These are phyloP conservation scores for Arctium minus DNA, from an alignment of 129 eudicot species.

Conservation along the genomic window DNA sequence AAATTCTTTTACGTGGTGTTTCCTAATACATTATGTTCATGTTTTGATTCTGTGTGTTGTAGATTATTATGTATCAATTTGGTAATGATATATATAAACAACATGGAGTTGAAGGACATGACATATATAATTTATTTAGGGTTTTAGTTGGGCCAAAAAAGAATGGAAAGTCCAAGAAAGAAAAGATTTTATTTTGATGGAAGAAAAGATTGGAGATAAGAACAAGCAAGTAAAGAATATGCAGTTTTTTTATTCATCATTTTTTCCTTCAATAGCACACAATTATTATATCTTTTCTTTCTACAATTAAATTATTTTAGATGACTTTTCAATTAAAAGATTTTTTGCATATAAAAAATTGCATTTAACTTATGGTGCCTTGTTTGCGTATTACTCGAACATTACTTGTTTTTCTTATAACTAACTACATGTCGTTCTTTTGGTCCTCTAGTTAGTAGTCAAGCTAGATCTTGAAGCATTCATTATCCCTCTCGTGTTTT, in stretches of 20 bases:
- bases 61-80: background rate
- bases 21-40: background rate
- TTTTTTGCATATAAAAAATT: no score
- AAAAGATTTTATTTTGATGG: background rate
- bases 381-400: background rate
- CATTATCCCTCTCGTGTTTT: background rate
- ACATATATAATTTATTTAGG: background rate
- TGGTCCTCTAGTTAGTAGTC: no score
- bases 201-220: background rate
- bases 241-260: background rate
- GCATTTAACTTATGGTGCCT: background rate
- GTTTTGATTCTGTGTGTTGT: background rate
- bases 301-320: no score
- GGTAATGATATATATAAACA: background rate
- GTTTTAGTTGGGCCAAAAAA: background rate
- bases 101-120: no score
- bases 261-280: no score
- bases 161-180: background rate
- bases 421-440: background rate
- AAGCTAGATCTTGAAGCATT: background rate
- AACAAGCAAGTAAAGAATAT: background rate
- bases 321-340: no score
- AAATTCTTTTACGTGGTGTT: slow-evolving; percentile 5
- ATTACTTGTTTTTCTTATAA: no score
- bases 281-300: no score